Conservation (phyloP, 2,329 filamentous ascomycete genomes). For the Trichoderma guizhouense region DNA sequence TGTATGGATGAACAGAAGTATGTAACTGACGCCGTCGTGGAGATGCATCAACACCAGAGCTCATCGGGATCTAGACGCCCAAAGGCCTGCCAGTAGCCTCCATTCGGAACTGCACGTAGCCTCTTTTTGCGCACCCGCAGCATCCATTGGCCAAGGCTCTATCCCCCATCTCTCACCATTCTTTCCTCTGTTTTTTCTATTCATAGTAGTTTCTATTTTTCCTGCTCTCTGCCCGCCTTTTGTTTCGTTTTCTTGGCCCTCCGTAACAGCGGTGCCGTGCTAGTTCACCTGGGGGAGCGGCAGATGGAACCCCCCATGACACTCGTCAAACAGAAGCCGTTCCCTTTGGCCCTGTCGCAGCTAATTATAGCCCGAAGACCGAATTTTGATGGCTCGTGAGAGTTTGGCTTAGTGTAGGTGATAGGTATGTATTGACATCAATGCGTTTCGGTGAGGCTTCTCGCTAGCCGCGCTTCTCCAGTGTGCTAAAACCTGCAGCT, state of each 20-base stretch:
- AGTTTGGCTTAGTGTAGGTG: not conserved
- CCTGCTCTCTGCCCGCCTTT: not conserved
- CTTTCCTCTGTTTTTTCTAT: not conserved
- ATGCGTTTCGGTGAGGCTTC: not conserved
- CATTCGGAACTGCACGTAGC: slow-evolving; percentile 7
- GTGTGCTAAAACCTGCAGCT: not conserved
- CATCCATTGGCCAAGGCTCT: not conserved
- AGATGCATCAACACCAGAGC: not conserved
- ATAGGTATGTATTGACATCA: not conserved
- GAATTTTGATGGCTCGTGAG: not conserved
- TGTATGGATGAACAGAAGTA: not conserved
- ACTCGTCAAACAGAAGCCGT: not conserved
- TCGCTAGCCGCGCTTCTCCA: not conserved
- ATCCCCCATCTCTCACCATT: not conserved
- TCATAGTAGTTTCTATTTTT: not conserved
- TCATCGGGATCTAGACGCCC: not conserved
- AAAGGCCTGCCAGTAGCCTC: not conserved
- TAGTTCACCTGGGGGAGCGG: not conserved
- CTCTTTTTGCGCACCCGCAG: not conserved
- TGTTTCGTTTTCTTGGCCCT: not conserved
- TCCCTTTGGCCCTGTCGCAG: not conserved
- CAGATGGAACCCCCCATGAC: not conserved
- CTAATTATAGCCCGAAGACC: not conserved
- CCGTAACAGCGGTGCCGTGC: not conserved
- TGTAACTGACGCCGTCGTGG: too few species aligned